Evolutionary conservation across 2,329 filamentous ascomycete species (phyloP).

Genomic region (Trichothecium sympodiale): DNA sequence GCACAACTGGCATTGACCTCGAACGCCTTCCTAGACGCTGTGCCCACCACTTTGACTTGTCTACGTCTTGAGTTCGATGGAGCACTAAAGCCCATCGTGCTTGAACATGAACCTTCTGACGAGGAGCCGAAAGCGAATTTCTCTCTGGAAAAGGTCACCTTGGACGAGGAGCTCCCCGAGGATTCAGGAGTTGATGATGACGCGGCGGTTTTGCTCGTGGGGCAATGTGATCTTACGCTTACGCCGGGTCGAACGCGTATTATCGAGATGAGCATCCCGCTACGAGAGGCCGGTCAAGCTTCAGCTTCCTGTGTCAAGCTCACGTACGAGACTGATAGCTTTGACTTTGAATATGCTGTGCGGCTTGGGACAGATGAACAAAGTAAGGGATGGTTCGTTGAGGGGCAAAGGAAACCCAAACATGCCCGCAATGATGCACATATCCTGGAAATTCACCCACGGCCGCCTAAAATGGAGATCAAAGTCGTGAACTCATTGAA

Average conservation of each 20-base stretch:
- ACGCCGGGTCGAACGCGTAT: conserved; percentile 56
- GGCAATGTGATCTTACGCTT: conserved; percentile 53
- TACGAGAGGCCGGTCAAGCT: conserved; percentile 74
- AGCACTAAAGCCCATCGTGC: conserved; percentile 40
- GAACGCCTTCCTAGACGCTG: conserved; percentile 39
- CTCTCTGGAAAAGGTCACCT: conserved; percentile 14
- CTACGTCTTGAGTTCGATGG: conserved; percentile 46
- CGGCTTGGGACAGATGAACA: conserved; percentile 32
- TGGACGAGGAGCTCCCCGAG: conserved; percentile 19
- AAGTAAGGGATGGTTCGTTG: conserved; percentile 39
- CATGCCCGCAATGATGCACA: conserved; percentile 38
- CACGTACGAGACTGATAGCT: conserved; percentile 50
- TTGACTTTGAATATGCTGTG: conserved; percentile 57
- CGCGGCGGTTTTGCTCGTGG: conserved; percentile 31
- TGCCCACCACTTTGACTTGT: conserved; percentile 38
- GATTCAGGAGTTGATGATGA: conserved; percentile 16
- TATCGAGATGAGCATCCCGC: conserved; percentile 58
- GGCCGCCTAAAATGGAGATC: conserved; percentile 85
- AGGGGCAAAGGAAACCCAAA: conserved; percentile 29
- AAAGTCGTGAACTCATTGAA: conserved; percentile 47
- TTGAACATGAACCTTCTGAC: conserved; percentile 29
- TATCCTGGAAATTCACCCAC: conserved; percentile 64
- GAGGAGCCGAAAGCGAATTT: conserved; percentile 3
- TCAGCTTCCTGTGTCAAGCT: conserved; percentile 54
- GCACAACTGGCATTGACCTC: conserved; percentile 50